Evolutionary conservation across 2,329 filamentous ascomycete species (phyloP), one percentile per base, ranked within the genome.

Genomic region (Penicillium sp.): DNA sequence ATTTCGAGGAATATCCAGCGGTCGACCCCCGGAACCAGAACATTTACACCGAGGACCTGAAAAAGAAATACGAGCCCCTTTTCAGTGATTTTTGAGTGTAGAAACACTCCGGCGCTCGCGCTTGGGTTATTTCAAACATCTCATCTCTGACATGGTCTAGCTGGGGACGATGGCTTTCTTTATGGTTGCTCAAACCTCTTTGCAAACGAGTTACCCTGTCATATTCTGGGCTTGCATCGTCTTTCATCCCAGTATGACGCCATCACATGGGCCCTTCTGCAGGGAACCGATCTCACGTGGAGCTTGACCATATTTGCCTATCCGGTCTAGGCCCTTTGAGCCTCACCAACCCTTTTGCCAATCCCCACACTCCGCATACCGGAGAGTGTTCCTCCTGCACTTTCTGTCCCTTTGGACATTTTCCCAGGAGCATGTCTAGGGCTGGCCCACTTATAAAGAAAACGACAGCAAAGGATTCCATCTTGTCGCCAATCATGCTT

Each of bases 1-100:
- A 85, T 63, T 86, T 85, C 59, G 82, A 85, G 58, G 81, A 84
- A 48, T 85, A 85, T 57, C 81, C 83, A 43, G 72, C 74, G 6
- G 75, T 78, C 4, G 81, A 84, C 62, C 71, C 42, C 68, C 73
- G 60, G 66, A 76, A 57, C 64, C 75, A 63, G 73, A 80, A 61
- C 56, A 64, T 66, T 40, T 85, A 85, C 61, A 82, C 80, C 4
- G 76, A 80, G 47, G 81, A 84, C 52, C 70, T 84, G 75, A 75
- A 73, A 52, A 74, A 78, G 53, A 80, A 80, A 65, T 84, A 81
- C 64, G 82, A 85, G 47, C 68, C 74, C 35, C 70, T 76, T 56
- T 86, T 86, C 63, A 75, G 72, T 58, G 82, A 84, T 58, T 86
- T 86, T 63, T 84, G 62, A 72, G 35, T 13, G 7, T 27, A 9